A percentile compares a stretch with the other conserved stretches of the same genome.
These are phyloP conservation scores for Trichoderma erinaceum DNA, from an alignment of 495 filamentous ascomycete species.

Conservation along the genomic window DNA sequence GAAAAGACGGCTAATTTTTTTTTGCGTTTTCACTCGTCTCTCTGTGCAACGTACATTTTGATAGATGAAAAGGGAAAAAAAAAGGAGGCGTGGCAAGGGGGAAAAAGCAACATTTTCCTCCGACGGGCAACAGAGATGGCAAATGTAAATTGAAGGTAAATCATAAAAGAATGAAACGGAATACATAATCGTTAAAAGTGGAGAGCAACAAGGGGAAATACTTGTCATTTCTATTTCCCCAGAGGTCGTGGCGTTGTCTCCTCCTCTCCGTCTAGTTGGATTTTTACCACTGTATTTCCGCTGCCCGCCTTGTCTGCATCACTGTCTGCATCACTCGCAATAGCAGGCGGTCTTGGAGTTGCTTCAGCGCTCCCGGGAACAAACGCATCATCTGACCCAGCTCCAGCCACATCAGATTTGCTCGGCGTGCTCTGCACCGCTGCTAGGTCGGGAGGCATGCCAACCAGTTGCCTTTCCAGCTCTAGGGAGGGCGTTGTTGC, in stretches of 20 bases:
- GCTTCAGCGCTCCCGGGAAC: constrained; percentile 12
- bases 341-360: constrained; percentile 3
- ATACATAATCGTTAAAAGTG: not conserved
- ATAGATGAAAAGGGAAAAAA: not conserved
- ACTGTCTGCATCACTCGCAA: not conserved
- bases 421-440: not conserved
- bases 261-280: not conserved
- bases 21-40: not conserved
- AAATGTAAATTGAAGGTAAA: not conserved
- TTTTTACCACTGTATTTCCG: not conserved
- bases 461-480: constrained; percentile 8
- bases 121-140: not conserved
- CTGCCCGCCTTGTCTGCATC: not conserved
- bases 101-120: not conserved
- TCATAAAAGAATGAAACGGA: not conserved
- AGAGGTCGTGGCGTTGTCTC: constrained; percentile 5
- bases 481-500: constrained; percentile 34
- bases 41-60: not conserved
- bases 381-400: not conserved
- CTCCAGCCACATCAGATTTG: no score
- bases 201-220: not conserved
- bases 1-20: not conserved
- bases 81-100: not conserved
- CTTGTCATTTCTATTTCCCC: constrained; percentile 2
- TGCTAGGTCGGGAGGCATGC: not conserved